These are phyloP conservation scores for Quercus aquifolioides DNA, from an alignment of 306 rosid genomes.

Conservation along the genomic window DNA sequence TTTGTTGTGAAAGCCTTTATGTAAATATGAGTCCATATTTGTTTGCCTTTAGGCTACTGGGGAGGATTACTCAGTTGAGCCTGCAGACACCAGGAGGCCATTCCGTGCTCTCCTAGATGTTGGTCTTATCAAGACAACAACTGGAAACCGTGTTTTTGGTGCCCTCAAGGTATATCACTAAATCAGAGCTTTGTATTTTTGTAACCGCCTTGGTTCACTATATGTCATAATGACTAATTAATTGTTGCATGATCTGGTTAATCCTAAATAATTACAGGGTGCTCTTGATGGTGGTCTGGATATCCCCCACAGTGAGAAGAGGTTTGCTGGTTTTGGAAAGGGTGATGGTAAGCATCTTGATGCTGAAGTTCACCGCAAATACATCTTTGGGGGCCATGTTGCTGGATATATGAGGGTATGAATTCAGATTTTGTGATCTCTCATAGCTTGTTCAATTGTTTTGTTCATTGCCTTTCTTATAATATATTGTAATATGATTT, in stretches of 20 bases:
- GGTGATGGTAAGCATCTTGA: conserved; percentile 63
- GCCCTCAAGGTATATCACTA: conserved; percentile 53
- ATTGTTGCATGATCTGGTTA: background rate
- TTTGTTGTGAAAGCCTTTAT: background rate
- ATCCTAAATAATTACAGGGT: conserved; percentile 41
- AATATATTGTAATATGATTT: background rate
- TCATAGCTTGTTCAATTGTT: background rate
- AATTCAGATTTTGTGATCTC: background rate
- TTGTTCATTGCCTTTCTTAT: background rate
- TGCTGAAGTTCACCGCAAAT: conserved; percentile 78
- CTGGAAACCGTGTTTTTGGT: conserved; percentile 89
- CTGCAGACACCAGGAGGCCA: conserved; percentile 86
- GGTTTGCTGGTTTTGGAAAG: conserved; percentile 80
- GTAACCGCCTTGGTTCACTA: background rate
- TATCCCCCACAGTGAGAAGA: conserved; percentile 85
- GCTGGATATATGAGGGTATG: conserved; percentile 66
- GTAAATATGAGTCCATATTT: background rate
- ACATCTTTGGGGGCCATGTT: conserved; percentile 76
- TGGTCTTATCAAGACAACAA: conserved; percentile 79
- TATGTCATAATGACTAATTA: background rate
- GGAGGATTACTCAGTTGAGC: conserved; percentile 89
- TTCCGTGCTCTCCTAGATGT: conserved; percentile 98
- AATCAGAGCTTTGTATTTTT: background rate
- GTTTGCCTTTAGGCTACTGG: conserved; percentile 56
- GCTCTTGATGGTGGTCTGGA: conserved; percentile 93